phyloP scores from a whole-genome alignment of 164 flowering plant species.

The Santalum album region DNA sequence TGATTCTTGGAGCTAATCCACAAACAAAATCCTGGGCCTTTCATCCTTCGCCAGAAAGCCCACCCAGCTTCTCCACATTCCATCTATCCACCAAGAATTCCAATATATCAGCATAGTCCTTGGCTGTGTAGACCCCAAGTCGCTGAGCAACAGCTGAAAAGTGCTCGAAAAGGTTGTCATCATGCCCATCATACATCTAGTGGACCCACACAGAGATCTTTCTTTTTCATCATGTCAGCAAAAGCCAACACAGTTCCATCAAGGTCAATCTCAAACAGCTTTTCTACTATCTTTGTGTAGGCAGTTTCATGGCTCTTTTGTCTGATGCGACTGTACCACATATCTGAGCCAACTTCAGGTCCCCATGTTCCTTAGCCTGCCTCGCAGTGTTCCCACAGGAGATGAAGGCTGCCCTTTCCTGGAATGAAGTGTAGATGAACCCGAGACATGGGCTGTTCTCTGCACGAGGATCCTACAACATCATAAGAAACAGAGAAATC shows the following conservation, averaged over 20 bases:
- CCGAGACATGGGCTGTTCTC: constrained; percentile 81
- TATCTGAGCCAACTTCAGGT: constrained; percentile 56
- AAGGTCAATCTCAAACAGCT: constrained; percentile 67
- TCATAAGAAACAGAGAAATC: background rate
- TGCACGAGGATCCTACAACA: constrained; percentile 37
- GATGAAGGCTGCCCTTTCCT: constrained; percentile 68
- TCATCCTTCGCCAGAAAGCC: constrained; percentile 55
- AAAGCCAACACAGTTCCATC: constrained; percentile 49
- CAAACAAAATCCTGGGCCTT: constrained; percentile 65
- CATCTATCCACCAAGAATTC: constrained; percentile 65
- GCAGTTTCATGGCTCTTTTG: constrained; percentile 72
- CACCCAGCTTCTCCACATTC: constrained; percentile 49
- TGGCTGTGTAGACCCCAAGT: constrained; percentile 55
- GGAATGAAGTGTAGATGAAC: constrained; percentile 73
- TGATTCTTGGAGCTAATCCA: constrained; percentile 42
- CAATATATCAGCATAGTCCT: constrained; percentile 58
- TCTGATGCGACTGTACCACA: constrained; percentile 77
- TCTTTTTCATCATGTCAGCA: constrained; percentile 61
- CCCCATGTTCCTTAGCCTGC: constrained; percentile 58
- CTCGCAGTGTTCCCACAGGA: constrained; percentile 76
- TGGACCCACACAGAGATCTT: constrained; percentile 58
- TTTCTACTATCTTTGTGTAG: constrained; percentile 54
- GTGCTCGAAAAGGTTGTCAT: constrained; percentile 44
- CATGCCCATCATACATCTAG: constrained; percentile 47
- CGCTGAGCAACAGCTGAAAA: constrained; percentile 65